phyloP scores from a whole-genome alignment of 2,329 filamentous ascomycete species.

The Colletotrichum theobromicola region DNA sequence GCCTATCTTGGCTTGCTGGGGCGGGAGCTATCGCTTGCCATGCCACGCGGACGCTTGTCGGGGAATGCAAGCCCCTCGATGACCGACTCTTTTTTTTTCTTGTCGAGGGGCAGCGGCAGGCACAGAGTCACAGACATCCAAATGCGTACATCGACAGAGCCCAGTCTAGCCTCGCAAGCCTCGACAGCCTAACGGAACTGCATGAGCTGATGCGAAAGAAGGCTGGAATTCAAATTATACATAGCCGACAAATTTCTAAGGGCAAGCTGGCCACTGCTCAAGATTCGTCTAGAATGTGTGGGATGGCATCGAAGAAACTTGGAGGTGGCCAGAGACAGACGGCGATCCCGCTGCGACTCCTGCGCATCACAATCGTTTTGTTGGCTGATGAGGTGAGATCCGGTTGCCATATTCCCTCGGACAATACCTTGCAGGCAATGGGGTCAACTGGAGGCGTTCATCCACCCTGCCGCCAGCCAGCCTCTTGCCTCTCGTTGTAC shows the following conservation, averaged over 20 bases:
- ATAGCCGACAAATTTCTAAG: not conserved
- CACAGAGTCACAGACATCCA: not conserved
- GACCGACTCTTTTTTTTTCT: not conserved
- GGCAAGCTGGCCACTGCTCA: not conserved
- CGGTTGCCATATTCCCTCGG: not conserved
- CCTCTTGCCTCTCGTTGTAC: not conserved
- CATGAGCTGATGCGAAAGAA: not conserved
- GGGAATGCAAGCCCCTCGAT: constrained; percentile 12
- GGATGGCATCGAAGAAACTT: not conserved
- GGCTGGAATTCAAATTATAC: not conserved
- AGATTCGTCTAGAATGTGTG: not conserved
- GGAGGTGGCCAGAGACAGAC: not conserved
- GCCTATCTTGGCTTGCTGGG: not conserved
- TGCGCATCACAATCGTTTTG: constrained; percentile 16
- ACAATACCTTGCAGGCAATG: not conserved
- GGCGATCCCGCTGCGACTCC: not conserved
- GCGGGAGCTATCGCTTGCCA: constrained; percentile 17
- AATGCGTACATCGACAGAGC: not conserved
- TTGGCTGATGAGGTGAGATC: not conserved
- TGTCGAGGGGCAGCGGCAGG: not conserved
- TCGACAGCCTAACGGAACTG: not conserved
- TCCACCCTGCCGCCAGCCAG: not conserved
- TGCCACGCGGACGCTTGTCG: constrained; percentile 18
- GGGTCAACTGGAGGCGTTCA: not conserved
- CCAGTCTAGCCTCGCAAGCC: not conserved